These are phyloP conservation scores for Fusarium brachygibbosum DNA, from an alignment of 2,329 filamentous ascomycete species.

Conservation along the genomic window DNA sequence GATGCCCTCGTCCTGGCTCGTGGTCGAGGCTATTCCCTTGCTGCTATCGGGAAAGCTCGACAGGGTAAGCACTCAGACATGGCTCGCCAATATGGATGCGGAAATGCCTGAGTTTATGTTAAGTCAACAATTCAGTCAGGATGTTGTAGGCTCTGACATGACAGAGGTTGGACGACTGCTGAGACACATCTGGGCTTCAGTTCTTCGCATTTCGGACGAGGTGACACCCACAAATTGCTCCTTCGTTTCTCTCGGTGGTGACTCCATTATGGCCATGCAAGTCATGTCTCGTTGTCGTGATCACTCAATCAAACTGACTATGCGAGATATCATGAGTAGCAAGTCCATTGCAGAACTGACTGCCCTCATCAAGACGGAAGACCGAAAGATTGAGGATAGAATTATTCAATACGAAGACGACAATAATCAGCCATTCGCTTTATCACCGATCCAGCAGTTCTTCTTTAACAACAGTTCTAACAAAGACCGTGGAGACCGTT, in stretches of 20 bases:
- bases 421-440: slow-evolving; percentile 47
- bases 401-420: slow-evolving; percentile 6
- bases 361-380: neutral
- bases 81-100: slow-evolving; percentile 60
- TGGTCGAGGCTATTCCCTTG: slow-evolving; percentile 24
- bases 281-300: slow-evolving; percentile 57
- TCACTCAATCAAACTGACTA: slow-evolving; percentile 49
- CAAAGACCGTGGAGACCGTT: slow-evolving; percentile 51
- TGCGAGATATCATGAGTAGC: slow-evolving; percentile 52
- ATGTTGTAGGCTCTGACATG: neutral
- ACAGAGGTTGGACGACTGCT: slow-evolving; percentile 17
- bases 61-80: slow-evolving; percentile 54
- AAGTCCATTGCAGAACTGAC: slow-evolving; percentile 50
- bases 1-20: slow-evolving; percentile 36
- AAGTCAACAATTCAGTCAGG: slow-evolving; percentile 47
- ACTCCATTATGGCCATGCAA: slow-evolving; percentile 61
- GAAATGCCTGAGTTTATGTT: slow-evolving; percentile 56
- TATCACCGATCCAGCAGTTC: slow-evolving; percentile 61
- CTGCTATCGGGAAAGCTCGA: slow-evolving; percentile 39
- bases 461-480: slow-evolving; percentile 54
- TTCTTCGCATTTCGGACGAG: slow-evolving; percentile 55
- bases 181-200: slow-evolving; percentile 56
- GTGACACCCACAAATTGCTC: slow-evolving; percentile 51
- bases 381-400: neutral
- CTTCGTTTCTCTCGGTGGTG: slow-evolving; percentile 59